Evolutionary conservation across 305 asterid species (phyloP).

Genomic region (Caryopteris hybrid): DNA sequence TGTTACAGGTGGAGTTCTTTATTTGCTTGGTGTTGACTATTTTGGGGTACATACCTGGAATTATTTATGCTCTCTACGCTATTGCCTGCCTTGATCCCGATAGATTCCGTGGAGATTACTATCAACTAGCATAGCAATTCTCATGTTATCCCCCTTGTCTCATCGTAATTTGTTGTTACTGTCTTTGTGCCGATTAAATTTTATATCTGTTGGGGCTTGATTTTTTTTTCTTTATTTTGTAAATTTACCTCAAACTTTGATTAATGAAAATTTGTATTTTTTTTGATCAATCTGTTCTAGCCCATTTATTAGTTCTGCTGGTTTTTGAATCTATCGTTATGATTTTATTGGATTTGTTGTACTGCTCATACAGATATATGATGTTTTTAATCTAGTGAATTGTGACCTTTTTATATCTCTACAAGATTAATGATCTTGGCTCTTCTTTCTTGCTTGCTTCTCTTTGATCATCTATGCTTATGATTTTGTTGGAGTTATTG

Average conservation of each 20-base stretch:
- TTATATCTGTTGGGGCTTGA: no score
- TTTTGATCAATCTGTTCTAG: background rate
- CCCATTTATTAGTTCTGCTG: background rate
- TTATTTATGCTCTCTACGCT: slow-evolving; percentile 74
- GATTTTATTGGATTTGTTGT: background rate
- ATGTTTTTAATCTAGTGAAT: background rate
- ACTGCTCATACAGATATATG: background rate
- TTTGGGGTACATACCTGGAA: slow-evolving; percentile 77
- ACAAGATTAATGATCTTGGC: background rate
- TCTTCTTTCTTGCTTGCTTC: background rate
- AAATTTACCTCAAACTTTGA: background rate
- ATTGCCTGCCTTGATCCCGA: slow-evolving; percentile 58
- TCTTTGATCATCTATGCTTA: background rate
- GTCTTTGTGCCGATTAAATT: no score
- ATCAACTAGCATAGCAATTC: slow-evolving; percentile 39
- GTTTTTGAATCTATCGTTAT: background rate
- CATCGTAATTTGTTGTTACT: background rate
- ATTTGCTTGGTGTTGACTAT: slow-evolving; percentile 75
- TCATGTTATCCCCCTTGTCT: background rate
- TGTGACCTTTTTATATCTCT: background rate
- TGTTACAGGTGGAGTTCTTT: slow-evolving; percentile 60
- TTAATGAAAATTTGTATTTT: background rate
- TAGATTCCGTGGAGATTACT: slow-evolving; percentile 34
- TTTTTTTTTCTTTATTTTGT: background rate
- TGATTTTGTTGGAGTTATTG: background rate